Percentiles rank a stretch among this genome's conserved stretches.
Conservation (phyloP, 805 yeast genomes). For the Kazachstania africana region DNA sequence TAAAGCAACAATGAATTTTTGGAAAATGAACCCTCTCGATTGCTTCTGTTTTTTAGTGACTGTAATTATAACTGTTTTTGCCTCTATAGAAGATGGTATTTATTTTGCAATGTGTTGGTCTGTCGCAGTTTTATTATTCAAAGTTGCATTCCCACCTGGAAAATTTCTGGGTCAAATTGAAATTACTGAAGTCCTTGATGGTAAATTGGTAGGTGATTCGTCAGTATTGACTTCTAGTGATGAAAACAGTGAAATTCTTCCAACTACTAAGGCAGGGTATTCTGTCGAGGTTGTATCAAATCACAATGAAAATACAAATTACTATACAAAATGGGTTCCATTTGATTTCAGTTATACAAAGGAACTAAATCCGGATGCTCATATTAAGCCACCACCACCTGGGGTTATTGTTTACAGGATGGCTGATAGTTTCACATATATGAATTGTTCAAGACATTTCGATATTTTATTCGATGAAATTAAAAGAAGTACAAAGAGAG, state of each 20-base stretch:
- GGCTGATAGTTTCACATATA: conserved; percentile 68
- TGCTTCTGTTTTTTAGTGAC: conserved; percentile 61
- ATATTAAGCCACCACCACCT: conserved; percentile 71
- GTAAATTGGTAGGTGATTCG: conserved; percentile 29
- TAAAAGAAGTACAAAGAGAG: conserved; percentile 48
- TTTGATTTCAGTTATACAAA: conserved; percentile 28
- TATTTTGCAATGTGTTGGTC: conserved; percentile 86
- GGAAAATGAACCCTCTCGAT: conserved; percentile 66
- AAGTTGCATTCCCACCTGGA: conserved; percentile 72
- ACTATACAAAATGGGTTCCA: conserved; percentile 63
- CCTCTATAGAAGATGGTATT: conserved; percentile 78
- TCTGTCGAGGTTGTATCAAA: background rate
- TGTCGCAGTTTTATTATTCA: conserved; percentile 57
- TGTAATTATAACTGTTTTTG: conserved; percentile 62
- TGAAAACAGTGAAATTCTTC: background rate
- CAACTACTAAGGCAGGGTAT: background rate
- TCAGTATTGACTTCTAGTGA: conserved; percentile 2
- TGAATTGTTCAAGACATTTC: conserved; percentile 64
- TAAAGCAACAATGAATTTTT: conserved; percentile 54
- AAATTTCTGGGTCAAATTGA: conserved; percentile 69
- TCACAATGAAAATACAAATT: conserved; percentile 15
- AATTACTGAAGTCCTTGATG: conserved; percentile 61
- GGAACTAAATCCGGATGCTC: conserved; percentile 42
- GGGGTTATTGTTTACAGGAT: conserved; percentile 83
- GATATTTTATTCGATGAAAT: conserved; percentile 62